These are phyloP conservation scores for Microcera coccophila DNA, from an alignment of 2,329 filamentous ascomycete genomes.

Conservation along the genomic window DNA sequence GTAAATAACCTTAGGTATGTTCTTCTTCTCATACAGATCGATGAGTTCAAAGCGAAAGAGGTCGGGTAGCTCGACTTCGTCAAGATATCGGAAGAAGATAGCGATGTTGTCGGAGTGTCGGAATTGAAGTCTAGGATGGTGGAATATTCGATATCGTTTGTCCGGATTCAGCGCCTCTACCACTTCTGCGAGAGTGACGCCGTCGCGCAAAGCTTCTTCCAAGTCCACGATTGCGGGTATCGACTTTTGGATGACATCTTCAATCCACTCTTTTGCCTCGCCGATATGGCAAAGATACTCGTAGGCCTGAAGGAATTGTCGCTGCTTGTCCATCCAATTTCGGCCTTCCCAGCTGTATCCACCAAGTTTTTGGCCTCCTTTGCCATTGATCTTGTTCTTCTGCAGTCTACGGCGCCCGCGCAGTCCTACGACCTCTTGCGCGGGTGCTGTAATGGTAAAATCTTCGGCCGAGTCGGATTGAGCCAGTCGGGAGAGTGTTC, in stretches of 20 bases:
- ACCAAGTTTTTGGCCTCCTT: slow-evolving; percentile 44
- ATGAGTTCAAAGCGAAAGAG: slow-evolving; percentile 96
- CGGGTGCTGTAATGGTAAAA: slow-evolving; percentile 71
- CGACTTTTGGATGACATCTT: slow-evolving; percentile 76
- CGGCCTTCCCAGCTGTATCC: slow-evolving; percentile 72
- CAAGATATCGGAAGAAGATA: slow-evolving; percentile 89
- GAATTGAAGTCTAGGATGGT: slow-evolving; percentile 79
- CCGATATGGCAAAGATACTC: slow-evolving; percentile 99
- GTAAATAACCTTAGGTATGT: slow-evolving; percentile 98
- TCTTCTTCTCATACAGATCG: slow-evolving; percentile 98
- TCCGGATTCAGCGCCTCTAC: slow-evolving; percentile 84
- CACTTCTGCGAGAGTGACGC: slow-evolving; percentile 89
- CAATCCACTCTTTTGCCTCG: slow-evolving; percentile 99
- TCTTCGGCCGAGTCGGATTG: slow-evolving; percentile 72
- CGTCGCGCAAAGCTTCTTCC: slow-evolving; percentile 87
- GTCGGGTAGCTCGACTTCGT: slow-evolving; percentile 87
- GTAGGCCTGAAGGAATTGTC: slow-evolving; percentile 93
- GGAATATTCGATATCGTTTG: slow-evolving; percentile 76
- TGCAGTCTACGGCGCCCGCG: slow-evolving; percentile 81
- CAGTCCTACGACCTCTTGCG: slow-evolving; percentile 83
- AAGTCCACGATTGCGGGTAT: slow-evolving; percentile 91
- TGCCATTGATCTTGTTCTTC: slow-evolving; percentile 53
- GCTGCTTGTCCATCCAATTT: slow-evolving; percentile 99
- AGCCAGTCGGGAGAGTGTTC: slow-evolving; percentile 79
- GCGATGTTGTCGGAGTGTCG: slow-evolving; percentile 98